A percentile compares a stretch with the other conserved stretches of the same genome.
These are phyloP conservation scores for Ligustrum vulgare DNA, from an alignment of 257 asterid genomes.

Conservation along the genomic window DNA sequence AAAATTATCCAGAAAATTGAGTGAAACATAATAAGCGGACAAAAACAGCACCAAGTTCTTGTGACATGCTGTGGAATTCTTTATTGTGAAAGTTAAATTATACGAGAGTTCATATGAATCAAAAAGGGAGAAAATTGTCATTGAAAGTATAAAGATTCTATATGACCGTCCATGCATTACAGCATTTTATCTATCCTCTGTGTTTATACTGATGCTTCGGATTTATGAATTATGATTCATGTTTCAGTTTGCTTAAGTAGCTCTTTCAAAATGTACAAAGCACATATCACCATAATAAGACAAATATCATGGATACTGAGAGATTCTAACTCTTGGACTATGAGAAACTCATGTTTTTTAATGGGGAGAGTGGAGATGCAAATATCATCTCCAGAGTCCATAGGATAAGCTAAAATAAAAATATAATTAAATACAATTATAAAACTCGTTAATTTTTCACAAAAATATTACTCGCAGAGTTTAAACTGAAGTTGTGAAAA, in stretches of 20 bases:
- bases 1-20: background rate
- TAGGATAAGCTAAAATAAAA: background rate
- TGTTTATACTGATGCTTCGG: background rate
- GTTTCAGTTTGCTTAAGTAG: background rate
- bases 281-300: background rate
- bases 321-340: background rate
- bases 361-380: background rate
- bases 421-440: background rate
- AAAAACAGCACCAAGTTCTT: constrained; percentile 4
- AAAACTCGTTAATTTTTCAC: background rate
- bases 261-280: background rate
- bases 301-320: background rate
- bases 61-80: background rate
- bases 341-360: background rate
- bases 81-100: background rate
- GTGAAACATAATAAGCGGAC: constrained; percentile 4
- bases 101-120: background rate
- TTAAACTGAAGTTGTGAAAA: background rate
- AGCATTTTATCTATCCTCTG: background rate
- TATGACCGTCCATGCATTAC: background rate
- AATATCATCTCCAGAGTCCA: background rate
- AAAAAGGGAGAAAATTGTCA: background rate
- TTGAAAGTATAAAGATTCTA: background rate
- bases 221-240: background rate
- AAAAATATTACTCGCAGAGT: background rate